phyloP scores from a whole-genome alignment of 345 rosid species.

The Eucalyptus pauciflora region DNA sequence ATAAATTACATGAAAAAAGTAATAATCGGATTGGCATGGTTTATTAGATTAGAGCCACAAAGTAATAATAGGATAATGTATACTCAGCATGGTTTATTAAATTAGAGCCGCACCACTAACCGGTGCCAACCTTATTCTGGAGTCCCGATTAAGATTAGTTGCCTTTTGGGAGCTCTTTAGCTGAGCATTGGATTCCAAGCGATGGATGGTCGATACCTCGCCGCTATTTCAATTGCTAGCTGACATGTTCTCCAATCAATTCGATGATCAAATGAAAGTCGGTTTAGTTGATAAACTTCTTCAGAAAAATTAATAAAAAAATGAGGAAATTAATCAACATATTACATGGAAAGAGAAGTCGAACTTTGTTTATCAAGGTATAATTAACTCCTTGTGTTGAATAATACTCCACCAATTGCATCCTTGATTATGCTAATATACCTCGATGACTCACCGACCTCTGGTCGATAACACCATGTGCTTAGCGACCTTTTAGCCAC shows the following conservation, averaged over 20 bases:
- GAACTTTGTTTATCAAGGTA: not conserved
- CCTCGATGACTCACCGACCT: not conserved
- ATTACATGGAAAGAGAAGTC: not conserved
- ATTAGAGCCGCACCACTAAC: rapidly evolving
- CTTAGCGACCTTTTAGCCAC: too few species aligned
- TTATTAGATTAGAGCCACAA: not conserved
- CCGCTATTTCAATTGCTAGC: not conserved
- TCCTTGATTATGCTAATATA: not conserved
- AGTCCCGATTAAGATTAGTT: not conserved
- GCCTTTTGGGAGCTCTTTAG: not conserved
- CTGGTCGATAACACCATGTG: not conserved
- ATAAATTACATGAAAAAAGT: not conserved
- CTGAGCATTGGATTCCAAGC: not conserved
- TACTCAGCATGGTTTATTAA: rapidly evolving
- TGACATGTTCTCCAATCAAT: not conserved
- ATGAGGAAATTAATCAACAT: not conserved
- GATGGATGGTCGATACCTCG: not conserved
- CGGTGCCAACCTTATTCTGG: not conserved
- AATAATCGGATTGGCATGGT: rapidly evolving
- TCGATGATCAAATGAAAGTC: rapidly evolving
- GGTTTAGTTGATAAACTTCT: not conserved
- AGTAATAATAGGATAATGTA: rapidly evolving
- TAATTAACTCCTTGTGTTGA: not conserved
- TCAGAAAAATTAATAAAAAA: not conserved
- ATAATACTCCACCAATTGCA: not conserved